Evolutionary conservation across 768 basidiomycete species (phyloP).

Genomic region (Lentinula detonsa): DNA sequence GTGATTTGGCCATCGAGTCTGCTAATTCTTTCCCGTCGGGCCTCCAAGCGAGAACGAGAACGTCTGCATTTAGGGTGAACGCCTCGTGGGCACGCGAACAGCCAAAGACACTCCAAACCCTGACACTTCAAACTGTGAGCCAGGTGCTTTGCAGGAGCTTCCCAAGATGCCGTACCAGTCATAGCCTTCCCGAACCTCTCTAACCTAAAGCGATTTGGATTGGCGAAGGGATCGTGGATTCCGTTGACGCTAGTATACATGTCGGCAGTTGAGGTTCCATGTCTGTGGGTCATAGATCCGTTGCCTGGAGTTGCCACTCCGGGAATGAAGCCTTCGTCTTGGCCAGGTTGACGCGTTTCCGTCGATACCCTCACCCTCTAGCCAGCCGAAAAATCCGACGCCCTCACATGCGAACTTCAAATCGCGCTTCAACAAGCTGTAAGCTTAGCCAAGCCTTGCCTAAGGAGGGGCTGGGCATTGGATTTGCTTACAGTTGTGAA

Average conservation of each 20-base stretch:
- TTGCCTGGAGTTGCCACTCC: slow-evolving; percentile 1
- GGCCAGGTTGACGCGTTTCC: slow-evolving; percentile 11
- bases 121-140: too few species aligned
- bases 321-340: slow-evolving; percentile 16
- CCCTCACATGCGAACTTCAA: slow-evolving; percentile 16
- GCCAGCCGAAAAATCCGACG: slow-evolving; percentile 67
- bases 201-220: slow-evolving; percentile 44
- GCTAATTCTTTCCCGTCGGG: slow-evolving; percentile 91
- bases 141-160: too few species aligned
- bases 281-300: not conserved
- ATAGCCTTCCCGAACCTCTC: slow-evolving; percentile 73
- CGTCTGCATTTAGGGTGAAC: slow-evolving; percentile 74
- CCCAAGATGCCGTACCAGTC: slow-evolving; percentile 69
- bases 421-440: too few species aligned
- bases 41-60: slow-evolving; percentile 84
- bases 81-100: slow-evolving; percentile 86
- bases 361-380: slow-evolving; percentile 46
- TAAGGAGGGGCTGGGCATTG: too few species aligned
- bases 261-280: slow-evolving; percentile 1
- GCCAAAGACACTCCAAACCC: slow-evolving; percentile 90
- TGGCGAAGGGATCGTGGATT: slow-evolving; percentile 3
- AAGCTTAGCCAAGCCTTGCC: too few species aligned
- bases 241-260: not conserved
- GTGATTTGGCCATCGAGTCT: slow-evolving; percentile 92
- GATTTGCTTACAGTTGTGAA: too few species aligned